Base-by-base conservation (phyloP, 1,139 yeast genomes). In the Kazachstania sp. region DNA sequence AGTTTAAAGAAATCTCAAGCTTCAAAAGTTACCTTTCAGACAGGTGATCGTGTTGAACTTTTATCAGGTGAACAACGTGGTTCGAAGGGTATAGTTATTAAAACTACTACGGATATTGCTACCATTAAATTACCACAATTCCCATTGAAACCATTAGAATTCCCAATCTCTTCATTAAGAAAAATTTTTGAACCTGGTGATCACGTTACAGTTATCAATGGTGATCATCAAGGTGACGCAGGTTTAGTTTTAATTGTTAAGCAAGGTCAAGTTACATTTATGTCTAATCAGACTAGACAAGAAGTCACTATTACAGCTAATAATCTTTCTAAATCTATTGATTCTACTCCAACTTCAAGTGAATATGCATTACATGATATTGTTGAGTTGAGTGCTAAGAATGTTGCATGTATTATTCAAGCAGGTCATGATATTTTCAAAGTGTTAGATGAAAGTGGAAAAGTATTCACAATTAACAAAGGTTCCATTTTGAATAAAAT, bases 21-120 rank as follows among this genome's bases (percentile, higher is more conserved):
- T 19, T 71, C 74, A 20, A 70, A 73, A 20, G 73, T 81, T 26
- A 71, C 76, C 6, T 92, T 90, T 71, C 96, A 87, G 65, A 87
- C 95, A 3, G 97, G 96, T 55, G 98, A 92, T 64, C 79, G 86
- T 60, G 97, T 92, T 45, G 96, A 90, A 67, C 84, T 92, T 43
- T 76, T 85, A 51, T 79, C 82, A 56, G 98, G 98, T 63, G 98
- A 92, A 69, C 97, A 88, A 69, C 81, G 94, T 37, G 95, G 92
- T 50, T 79, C 95, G 49, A 75, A 78, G 43, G 98, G 97, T 68
- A 74, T 77, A 47, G 95, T 92, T 45, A 77, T 85, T 35, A 60
- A 62, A 48, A 79, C 88, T 2, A 58, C 69, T 0, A 60, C 65
- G 16, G 71, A 68, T 35, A 64, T 68, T 46, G 70, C 67, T 18